A percentile compares a stretch with the other conserved stretches of the same genome.
Conservation (phyloP, 2,329 filamentous ascomycete genomes). For the Xylariaceae sp. region DNA sequence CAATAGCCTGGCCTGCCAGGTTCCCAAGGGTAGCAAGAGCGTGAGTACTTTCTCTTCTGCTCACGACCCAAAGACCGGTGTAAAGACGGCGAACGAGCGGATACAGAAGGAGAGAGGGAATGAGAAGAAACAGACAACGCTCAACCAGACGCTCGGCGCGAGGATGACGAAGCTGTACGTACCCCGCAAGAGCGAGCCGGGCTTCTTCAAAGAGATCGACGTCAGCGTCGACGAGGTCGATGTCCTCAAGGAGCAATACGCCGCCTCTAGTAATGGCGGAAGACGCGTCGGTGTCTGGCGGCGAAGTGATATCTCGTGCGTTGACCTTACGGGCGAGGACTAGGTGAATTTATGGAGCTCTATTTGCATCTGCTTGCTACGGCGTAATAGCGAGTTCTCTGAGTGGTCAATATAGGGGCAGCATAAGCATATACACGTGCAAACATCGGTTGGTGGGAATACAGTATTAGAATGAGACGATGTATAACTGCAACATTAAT, state of each 20-base stretch:
- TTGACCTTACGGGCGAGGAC: slow-evolving; percentile 41
- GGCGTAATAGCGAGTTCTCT: too few relatives aligned
- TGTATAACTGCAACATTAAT: too few relatives aligned
- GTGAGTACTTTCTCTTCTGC: not conserved
- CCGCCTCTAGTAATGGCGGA: not conserved
- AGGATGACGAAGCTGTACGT: slow-evolving; percentile 47
- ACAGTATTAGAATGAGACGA: too few relatives aligned
- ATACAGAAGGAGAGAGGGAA: slow-evolving; percentile 2
- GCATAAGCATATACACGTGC: too few relatives aligned
- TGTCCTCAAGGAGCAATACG: slow-evolving; percentile 18
- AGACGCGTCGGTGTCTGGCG: slow-evolving; percentile 33
- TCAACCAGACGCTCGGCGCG: slow-evolving; percentile 23
- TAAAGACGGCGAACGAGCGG: too few relatives aligned
- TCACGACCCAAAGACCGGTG: not conserved
- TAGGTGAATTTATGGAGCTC: slow-evolving; percentile 15
- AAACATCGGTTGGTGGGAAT: too few relatives aligned
- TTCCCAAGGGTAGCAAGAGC: not conserved
- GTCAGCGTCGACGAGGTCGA: slow-evolving; percentile 39
- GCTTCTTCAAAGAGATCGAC: slow-evolving; percentile 48
- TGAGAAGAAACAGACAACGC: slow-evolving; percentile 25
- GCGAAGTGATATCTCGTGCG: slow-evolving; percentile 38
- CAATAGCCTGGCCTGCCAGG: slow-evolving; percentile 23
- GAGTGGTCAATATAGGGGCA: too few relatives aligned
- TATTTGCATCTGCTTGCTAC: too few relatives aligned
- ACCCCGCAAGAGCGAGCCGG: slow-evolving; percentile 44